phyloP scores from a whole-genome alignment of 345 rosid genomes.

The Physaria fendleri region DNA sequence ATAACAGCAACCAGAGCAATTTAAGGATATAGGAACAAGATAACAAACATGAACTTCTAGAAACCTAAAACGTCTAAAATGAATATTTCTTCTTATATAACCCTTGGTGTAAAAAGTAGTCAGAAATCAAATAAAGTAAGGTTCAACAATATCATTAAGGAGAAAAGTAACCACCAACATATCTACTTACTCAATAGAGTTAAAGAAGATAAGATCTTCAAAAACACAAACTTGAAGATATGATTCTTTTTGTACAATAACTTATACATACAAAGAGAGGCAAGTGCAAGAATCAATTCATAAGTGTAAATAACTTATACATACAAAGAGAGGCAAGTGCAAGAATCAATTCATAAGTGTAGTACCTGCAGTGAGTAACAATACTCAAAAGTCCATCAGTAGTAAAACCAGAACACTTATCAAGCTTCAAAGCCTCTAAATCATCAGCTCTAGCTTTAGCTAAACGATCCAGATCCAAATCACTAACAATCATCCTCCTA shows the following conservation, averaged over 20 bases:
- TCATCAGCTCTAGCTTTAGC: slow-evolving; percentile 41
- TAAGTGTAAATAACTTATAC: not conserved
- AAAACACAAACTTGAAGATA: not conserved
- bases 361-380: slow-evolving; percentile 69
- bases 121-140: not conserved
- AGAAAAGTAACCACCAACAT: not conserved
- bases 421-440: slow-evolving; percentile 61
- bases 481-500: slow-evolving; percentile 74
- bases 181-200: too few relatives aligned
- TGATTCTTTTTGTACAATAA: not conserved
- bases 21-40: not conserved
- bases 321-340: too few relatives aligned
- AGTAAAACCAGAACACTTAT: slow-evolving; percentile 82
- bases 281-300: not conserved
- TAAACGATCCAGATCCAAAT: slow-evolving; percentile 65
- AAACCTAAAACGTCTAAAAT: not conserved
- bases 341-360: too few relatives aligned
- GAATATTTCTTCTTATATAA: not conserved
- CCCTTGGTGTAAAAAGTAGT: not conserved
- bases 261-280: not conserved
- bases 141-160: not conserved
- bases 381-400: slow-evolving; percentile 77
- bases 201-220: not conserved
- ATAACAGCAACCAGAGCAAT: not conserved
- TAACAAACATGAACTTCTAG: not conserved